Conservation (phyloP, 345 rosid genomes). For the Eutrema japonicum region DNA sequence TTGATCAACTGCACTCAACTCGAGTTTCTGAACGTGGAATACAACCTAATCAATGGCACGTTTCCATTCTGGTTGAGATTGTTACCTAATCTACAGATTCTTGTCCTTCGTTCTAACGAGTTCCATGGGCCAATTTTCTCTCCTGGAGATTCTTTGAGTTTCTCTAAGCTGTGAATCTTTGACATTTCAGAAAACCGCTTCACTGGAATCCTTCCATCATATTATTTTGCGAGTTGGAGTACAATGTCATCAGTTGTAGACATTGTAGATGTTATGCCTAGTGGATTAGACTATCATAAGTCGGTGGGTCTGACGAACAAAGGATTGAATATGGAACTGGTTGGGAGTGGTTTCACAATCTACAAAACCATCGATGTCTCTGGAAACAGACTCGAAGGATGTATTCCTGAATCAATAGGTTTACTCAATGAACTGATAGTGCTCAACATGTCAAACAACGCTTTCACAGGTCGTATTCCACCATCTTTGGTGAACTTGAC, state of each 20-base stretch:
- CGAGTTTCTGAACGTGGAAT: slow-evolving; percentile 50
- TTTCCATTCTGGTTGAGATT: slow-evolving; percentile 51
- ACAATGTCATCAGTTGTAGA: not conserved
- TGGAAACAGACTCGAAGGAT: not conserved
- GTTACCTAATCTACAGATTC: slow-evolving; percentile 40
- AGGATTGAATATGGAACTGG: not conserved
- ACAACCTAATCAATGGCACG: slow-evolving; percentile 37
- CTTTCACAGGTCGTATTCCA: not conserved
- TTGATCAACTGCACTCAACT: slow-evolving; percentile 40
- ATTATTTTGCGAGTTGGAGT: not conserved
- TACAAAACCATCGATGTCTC: not conserved
- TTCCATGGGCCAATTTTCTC: slow-evolving; percentile 47
- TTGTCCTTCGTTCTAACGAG: slow-evolving; percentile 50
- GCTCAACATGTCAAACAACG: slow-evolving; percentile 13
- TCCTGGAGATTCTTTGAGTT: not conserved
- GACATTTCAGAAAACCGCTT: slow-evolving; percentile 50
- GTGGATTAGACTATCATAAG: not conserved
- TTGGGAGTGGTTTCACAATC: not conserved
- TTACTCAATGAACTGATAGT: not conserved
- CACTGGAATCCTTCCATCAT: not conserved
- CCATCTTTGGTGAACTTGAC: not conserved
- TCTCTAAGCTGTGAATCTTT: slow-evolving; percentile 49
- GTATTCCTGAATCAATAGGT: not conserved
- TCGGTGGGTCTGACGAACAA: not conserved
- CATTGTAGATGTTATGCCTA: too few species aligned